phyloP scores from a whole-genome alignment of 2,329 filamentous ascomycete genomes.

The Fusarium abutilonis region DNA sequence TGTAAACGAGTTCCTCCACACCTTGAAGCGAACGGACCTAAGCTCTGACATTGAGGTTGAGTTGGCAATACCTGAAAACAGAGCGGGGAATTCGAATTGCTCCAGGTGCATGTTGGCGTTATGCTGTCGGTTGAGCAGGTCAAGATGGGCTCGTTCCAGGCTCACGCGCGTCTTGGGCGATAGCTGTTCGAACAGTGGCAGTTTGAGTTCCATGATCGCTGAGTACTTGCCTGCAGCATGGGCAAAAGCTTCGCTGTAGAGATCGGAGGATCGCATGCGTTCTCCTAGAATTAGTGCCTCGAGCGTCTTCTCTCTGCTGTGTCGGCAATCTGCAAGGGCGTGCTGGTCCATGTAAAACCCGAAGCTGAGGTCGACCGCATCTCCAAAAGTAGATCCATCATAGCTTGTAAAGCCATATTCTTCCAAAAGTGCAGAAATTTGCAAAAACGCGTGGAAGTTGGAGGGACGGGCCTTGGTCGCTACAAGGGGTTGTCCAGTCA shows the following conservation, averaged over 20 bases:
- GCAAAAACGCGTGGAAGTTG: slow-evolving; percentile 64
- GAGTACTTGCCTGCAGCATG: slow-evolving; percentile 90
- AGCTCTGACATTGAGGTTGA: slow-evolving; percentile 82
- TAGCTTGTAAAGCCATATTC: slow-evolving; percentile 66
- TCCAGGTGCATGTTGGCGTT: slow-evolving; percentile 78
- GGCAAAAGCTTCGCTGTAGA: slow-evolving; percentile 92
- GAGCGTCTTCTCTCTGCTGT: slow-evolving; percentile 86
- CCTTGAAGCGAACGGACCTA: slow-evolving; percentile 81
- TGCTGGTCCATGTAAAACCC: slow-evolving; percentile 81
- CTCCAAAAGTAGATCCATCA: slow-evolving; percentile 69
- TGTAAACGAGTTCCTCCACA: slow-evolving; percentile 80
- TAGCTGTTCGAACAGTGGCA: slow-evolving; percentile 75
- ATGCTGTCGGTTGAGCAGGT: slow-evolving; percentile 77
- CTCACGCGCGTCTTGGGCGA: slow-evolving; percentile 77
- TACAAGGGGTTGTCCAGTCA: slow-evolving; percentile 71
- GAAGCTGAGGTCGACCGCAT: slow-evolving; percentile 71
- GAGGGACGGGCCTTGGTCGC: slow-evolving; percentile 64
- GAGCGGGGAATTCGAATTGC: slow-evolving; percentile 88
- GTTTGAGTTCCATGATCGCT: slow-evolving; percentile 72
- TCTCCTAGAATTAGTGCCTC: slow-evolving; percentile 92
- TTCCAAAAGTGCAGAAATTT: slow-evolving; percentile 63
- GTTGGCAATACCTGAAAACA: slow-evolving; percentile 88
- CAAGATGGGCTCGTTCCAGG: slow-evolving; percentile 83
- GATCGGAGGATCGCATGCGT: slow-evolving; percentile 78
- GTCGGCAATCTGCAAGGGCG: slow-evolving; percentile 79